A percentile compares a stretch with the other conserved stretches of the same genome.
Conservation (phyloP, 2,329 filamentous ascomycete genomes). For the Colletotrichum somersetense region DNA sequence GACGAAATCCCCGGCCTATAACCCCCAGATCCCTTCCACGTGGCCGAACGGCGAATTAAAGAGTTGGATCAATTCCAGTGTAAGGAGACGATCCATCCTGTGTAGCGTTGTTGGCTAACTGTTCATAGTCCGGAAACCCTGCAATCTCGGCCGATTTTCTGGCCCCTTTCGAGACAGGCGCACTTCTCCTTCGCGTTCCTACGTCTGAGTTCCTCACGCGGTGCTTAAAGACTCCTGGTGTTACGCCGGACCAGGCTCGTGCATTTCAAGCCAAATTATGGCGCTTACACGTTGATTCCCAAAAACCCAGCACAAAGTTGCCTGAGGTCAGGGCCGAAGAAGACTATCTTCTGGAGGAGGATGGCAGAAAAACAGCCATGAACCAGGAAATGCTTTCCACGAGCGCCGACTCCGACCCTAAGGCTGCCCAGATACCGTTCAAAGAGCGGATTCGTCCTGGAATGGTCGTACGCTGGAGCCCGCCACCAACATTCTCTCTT, state of each 20-base stretch:
- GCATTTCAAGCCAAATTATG: conserved; percentile 59
- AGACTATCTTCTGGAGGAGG: not conserved
- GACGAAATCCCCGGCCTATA: conserved; percentile 43
- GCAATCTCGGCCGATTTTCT: conserved; percentile 51
- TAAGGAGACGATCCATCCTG: conserved; percentile 45
- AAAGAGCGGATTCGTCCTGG: conserved; percentile 56
- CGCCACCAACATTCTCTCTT: conserved; percentile 36
- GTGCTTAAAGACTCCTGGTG: conserved; percentile 53
- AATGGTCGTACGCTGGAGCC: conserved; percentile 55
- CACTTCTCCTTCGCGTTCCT: conserved; percentile 56
- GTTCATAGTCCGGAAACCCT: conserved; percentile 54
- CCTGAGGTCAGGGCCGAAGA: not conserved
- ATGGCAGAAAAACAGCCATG: not conserved
- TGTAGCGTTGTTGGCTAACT: not conserved
- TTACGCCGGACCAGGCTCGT: conserved; percentile 54
- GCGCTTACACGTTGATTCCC: conserved; percentile 57
- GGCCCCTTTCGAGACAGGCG: conserved; percentile 56
- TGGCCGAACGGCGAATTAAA: conserved; percentile 56
- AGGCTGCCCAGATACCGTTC: conserved; percentile 49
- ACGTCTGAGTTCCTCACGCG: conserved; percentile 55
- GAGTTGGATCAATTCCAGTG: conserved; percentile 57
- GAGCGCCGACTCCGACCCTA: conserved; percentile 49
- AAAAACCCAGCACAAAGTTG: conserved; percentile 35
- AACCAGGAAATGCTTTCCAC: conserved; percentile 35
- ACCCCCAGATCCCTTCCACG: conserved; percentile 50